Conservation (phyloP, 306 rosid genomes). For the Spatholobus suberectus region DNA sequence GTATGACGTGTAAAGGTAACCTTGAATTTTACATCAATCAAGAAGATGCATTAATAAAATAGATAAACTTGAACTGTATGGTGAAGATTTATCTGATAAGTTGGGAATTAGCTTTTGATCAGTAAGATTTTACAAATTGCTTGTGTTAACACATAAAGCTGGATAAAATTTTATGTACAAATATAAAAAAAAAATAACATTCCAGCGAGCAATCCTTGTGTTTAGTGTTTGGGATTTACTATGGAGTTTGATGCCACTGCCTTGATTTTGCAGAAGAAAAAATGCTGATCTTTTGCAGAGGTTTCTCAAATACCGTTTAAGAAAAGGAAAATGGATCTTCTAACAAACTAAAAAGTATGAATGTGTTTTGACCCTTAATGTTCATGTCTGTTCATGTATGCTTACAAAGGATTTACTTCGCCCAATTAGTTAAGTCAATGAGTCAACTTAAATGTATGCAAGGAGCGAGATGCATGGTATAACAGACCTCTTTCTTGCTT, state of each 20-base stretch:
- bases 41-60: background rate
- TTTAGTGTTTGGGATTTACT: background rate
- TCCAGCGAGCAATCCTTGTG: constrained; percentile 1
- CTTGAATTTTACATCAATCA: background rate
- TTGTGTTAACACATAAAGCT: background rate
- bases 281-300: constrained; percentile 58
- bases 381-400: background rate
- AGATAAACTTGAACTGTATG: background rate
- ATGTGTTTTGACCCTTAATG: background rate
- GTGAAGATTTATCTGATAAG: background rate
- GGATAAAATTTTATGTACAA: background rate
- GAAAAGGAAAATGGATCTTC: constrained; percentile 97
- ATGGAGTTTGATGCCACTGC: constrained; percentile 24
- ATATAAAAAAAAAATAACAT: background rate
- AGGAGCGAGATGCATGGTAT: too few relatives aligned
- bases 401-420: background rate
- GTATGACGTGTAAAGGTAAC: constrained; percentile 10
- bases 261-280: constrained; percentile 17
- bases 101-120: constrained; percentile 10
- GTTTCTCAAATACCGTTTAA: constrained; percentile 87
- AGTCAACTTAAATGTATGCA: too few relatives aligned
- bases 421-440: background rate
- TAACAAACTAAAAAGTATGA: constrained; percentile 91
- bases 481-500: too few relatives aligned
- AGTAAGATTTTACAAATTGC: background rate